Conservation (phyloP, 2,329 filamentous ascomycete genomes). For the Beauveria bassiana region DNA sequence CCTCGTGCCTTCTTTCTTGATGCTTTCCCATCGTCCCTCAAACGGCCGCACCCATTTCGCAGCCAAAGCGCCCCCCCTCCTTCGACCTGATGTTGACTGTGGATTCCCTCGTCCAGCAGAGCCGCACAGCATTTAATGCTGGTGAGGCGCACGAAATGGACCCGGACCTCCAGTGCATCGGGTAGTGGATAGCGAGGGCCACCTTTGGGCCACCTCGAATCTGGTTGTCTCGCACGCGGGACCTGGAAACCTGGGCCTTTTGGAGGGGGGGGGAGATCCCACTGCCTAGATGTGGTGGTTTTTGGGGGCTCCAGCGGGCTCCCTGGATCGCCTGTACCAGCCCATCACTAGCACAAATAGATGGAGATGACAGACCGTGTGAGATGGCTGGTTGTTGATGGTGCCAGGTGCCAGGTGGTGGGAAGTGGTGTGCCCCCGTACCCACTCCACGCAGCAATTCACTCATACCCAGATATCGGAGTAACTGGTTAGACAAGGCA, state of each 20-base stretch:
- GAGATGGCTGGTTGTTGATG: constrained; percentile 1
- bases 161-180: constrained; percentile 8
- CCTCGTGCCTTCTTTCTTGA: background rate
- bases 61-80: constrained; percentile 1
- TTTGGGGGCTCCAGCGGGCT: background rate
- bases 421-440: background rate
- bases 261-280: background rate
- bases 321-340: constrained; percentile 7
- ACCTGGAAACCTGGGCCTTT: background rate
- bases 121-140: constrained; percentile 10
- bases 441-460: background rate
- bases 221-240: constrained; percentile 1
- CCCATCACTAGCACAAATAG: background rate
- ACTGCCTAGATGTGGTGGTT: background rate
- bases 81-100: constrained; percentile 11
- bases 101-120: constrained; percentile 10
- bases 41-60: background rate
- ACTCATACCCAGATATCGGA: background rate
- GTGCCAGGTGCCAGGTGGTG: background rate
- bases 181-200: constrained; percentile 1
- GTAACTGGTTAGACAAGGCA: no score
- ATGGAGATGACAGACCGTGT: background rate
- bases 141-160: constrained; percentile 5
- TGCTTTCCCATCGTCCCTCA: background rate
- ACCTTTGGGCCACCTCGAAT: background rate